Conservation (phyloP, 495 filamentous ascomycete genomes). For the Penicillium herquei region DNA sequence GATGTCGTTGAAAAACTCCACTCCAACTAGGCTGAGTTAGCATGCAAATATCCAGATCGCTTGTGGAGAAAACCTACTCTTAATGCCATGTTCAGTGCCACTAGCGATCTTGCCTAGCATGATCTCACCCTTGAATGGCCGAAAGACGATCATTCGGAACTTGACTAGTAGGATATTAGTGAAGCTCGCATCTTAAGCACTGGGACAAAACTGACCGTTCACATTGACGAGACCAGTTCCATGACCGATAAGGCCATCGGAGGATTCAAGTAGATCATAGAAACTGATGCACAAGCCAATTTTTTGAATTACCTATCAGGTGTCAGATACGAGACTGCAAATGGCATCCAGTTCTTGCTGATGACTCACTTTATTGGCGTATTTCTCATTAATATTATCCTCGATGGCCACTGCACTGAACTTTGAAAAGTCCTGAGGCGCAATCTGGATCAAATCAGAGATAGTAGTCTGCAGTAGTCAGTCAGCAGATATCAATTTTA, state of each 20-base stretch:
- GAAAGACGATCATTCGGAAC: constrained; percentile 89
- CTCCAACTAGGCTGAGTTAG: constrained; percentile 55
- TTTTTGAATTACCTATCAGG: constrained; percentile 61
- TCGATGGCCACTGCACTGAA: constrained; percentile 76
- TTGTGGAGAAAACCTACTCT: constrained; percentile 48
- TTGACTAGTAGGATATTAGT: constrained; percentile 57
- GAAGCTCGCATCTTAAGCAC: too few species aligned
- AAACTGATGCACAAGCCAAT: constrained; percentile 90
- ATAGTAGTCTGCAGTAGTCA: constrained; percentile 57
- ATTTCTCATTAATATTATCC: constrained; percentile 94
- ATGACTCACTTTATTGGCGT: constrained; percentile 75
- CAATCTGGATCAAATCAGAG: constrained; percentile 87
- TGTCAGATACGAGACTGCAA: not conserved
- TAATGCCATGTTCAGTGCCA: constrained; percentile 69
- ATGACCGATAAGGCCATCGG: constrained; percentile 90
- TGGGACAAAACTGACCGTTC: constrained; percentile 58
- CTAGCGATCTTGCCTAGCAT: constrained; percentile 75
- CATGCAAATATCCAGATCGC: not conserved
- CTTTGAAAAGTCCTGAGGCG: constrained; percentile 80
- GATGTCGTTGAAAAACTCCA: constrained; percentile 91
- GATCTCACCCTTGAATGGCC: constrained; percentile 91
- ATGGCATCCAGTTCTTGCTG: not conserved
- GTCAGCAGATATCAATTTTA: constrained; percentile 12
- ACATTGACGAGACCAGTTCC: constrained; percentile 87
- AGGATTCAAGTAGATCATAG: constrained; percentile 80